Percentiles rank a stretch among this genome's conserved stretches.
Evolutionary conservation across 164 flowering plant species (phyloP).

Genomic region (Vitis riparia): DNA sequence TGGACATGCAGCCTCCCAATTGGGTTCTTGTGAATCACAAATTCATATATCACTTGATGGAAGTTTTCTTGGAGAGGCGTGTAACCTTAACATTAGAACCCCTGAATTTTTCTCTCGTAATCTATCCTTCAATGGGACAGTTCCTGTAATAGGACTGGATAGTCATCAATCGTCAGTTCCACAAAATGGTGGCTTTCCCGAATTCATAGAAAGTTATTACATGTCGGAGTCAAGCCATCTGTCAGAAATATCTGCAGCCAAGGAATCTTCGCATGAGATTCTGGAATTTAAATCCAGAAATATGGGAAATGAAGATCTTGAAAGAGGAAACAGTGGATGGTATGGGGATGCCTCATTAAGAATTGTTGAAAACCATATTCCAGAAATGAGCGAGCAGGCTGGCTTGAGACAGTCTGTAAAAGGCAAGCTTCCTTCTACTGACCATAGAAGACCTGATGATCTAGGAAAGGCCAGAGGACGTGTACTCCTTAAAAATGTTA

Average conservation of each 20-base stretch:
- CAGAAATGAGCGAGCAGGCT: conserved; percentile 28
- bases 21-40: conserved; percentile 27
- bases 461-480: conserved; percentile 45
- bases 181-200: conserved; percentile 39
- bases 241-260: conserved; percentile 38
- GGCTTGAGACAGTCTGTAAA: conserved; percentile 20
- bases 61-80: conserved; percentile 28
- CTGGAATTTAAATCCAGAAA: conserved; percentile 22
- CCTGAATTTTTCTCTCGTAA: conserved; percentile 25
- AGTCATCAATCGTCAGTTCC: conserved; percentile 32
- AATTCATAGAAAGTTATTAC: conserved; percentile 78
- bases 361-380: conserved; percentile 73
- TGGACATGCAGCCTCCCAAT: conserved; percentile 20
- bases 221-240: conserved; percentile 52
- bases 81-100: conserved; percentile 13
- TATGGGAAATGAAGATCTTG: conserved; percentile 22
- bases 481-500: conserved; percentile 58
- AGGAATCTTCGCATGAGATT: conserved; percentile 20
- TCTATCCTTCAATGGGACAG: conserved; percentile 23
- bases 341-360: conserved; percentile 53
- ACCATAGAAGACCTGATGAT: conserved; percentile 24
- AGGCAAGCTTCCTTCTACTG: conserved; percentile 20
- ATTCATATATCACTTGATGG: conserved; percentile 27
- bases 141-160: conserved; percentile 25
- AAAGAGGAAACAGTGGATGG: conserved; percentile 63